Evolutionary conservation across 768 basidiomycete species (phyloP), one percentile per base, ranked within the genome.

Genomic region (Lanmaoa pseudosensibilis): DNA sequence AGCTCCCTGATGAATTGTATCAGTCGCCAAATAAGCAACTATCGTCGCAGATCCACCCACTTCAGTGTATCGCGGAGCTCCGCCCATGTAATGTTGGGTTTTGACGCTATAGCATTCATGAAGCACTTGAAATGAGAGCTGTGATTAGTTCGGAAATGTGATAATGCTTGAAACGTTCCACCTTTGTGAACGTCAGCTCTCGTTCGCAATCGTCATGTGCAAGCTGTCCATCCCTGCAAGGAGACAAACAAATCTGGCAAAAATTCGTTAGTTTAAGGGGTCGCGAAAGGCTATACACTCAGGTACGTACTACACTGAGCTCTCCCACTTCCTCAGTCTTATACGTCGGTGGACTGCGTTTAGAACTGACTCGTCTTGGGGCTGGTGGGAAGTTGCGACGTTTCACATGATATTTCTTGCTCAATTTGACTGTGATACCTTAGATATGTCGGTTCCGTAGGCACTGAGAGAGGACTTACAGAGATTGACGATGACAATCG

Each of bases 181-280:
- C 68, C 68, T 61, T 67, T 15, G 68, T 69, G 37, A 69, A 67
- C 9, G 69, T 69, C 11, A 57, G 13, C 25, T 37, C 50, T 32
- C 38, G 58, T 44, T 50, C 46, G 13, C 54, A 38, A 38, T 70
- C 66, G 39, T 70, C 69, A 15, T 59, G 56, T 6, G 70, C 68
- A 19, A 41, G 4, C 5, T 70, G 66, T 13, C 46, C 48, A n/a
- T 72, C 68, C 12, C 62, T 60, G 44, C 68, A 70, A 6, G 69
- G 65, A 0, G 68, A 68, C 19, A 72, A 34, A 38, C 61, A 72
- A 11, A 72, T 63, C 68, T 70, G 18, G 13, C 0, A 3, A 13
- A 12, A 19, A 1, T 33, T 41, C 2, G 16, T 56, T 2, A 21
- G 21, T 27, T 37, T 9, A 18, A 46, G 5, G 23, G 15, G 13